phyloP scores from a whole-genome alignment of 106 monocot genomes.

The Apostasia ramifera region DNA sequence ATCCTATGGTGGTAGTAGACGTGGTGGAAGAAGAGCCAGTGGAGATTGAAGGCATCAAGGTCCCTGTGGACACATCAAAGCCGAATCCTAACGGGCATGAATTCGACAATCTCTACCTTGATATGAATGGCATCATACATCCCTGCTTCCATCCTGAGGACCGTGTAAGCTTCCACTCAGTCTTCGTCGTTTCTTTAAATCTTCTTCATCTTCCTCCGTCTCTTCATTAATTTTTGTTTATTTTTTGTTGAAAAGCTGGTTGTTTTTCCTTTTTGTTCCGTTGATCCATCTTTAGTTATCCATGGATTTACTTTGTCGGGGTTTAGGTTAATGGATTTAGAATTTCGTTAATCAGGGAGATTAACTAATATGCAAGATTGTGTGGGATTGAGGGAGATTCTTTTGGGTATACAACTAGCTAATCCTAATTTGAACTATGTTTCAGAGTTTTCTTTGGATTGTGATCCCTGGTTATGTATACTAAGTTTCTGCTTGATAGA shows the following conservation, averaged over 20 bases:
- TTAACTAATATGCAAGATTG: too few relatives aligned
- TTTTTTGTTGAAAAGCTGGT: background rate
- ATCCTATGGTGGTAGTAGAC: conserved; percentile 94
- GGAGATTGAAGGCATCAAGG: conserved; percentile 60
- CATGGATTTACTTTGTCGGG: too few relatives aligned
- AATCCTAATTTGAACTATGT: too few relatives aligned
- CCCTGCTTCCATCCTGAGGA: conserved; percentile 97
- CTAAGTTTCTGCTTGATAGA: too few relatives aligned
- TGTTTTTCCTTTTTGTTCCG: background rate
- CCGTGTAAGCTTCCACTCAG: conserved; percentile 30
- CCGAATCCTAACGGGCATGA: conserved; percentile 84
- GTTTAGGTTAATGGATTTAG: too few relatives aligned
- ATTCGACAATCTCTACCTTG: conserved; percentile 84
- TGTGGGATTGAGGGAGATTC: too few relatives aligned
- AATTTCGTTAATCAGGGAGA: too few relatives aligned
- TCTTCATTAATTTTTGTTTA: background rate
- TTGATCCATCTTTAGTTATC: background rate
- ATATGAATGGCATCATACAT: conserved; percentile 97
- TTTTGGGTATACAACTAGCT: too few relatives aligned
- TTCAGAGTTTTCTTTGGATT: too few relatives aligned
- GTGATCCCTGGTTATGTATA: too few relatives aligned
- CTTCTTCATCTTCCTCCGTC: background rate
- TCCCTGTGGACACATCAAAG: conserved; percentile 86
- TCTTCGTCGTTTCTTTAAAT: background rate
- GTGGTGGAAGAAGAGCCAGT: conserved; percentile 84